phyloP scores from a whole-genome alignment of 176 grass and related monocot genomes.

The Eremochloa ophiuroides region DNA sequence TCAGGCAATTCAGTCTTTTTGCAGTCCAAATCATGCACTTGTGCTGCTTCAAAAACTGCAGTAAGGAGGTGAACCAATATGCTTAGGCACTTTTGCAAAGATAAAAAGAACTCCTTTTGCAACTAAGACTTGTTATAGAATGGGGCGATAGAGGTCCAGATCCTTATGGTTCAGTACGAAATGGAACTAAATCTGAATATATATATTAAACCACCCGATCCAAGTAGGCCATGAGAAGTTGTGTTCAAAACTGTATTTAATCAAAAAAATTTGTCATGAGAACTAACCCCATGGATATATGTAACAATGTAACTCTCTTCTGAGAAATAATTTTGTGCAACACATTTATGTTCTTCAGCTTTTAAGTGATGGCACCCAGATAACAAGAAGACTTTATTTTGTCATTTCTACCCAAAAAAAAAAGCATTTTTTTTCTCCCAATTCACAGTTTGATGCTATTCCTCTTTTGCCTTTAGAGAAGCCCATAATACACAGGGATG shows the following conservation, averaged over 20 bases:
- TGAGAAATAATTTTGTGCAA: not conserved
- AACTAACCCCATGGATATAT: not conserved
- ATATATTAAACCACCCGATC: not conserved
- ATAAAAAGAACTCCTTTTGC: not conserved
- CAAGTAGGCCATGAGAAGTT: not conserved
- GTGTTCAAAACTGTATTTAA: not conserved
- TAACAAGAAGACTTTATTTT: not conserved
- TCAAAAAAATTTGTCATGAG: not conserved
- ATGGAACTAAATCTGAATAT: not conserved
- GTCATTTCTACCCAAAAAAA: not conserved
- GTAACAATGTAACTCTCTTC: not conserved
- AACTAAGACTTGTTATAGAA: not conserved
- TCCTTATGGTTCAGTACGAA: not conserved
- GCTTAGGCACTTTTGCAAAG: not conserved
- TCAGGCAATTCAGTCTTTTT: not conserved
- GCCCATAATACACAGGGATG: conserved; percentile 92
- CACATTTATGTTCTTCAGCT: not conserved
- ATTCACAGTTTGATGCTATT: not conserved
- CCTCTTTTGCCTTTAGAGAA: conserved; percentile 63
- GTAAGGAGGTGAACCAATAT: not conserved
- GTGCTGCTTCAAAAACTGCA: not conserved
- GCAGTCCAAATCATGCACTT: not conserved
- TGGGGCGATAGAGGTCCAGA: not conserved
- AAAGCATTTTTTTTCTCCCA: not conserved
- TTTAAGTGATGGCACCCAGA: not conserved